A percentile compares a stretch with the other conserved stretches of the same genome.
phyloP scores from a whole-genome alignment of 768 basidiomycete genomes.

The Hemileccinum impolitum region DNA sequence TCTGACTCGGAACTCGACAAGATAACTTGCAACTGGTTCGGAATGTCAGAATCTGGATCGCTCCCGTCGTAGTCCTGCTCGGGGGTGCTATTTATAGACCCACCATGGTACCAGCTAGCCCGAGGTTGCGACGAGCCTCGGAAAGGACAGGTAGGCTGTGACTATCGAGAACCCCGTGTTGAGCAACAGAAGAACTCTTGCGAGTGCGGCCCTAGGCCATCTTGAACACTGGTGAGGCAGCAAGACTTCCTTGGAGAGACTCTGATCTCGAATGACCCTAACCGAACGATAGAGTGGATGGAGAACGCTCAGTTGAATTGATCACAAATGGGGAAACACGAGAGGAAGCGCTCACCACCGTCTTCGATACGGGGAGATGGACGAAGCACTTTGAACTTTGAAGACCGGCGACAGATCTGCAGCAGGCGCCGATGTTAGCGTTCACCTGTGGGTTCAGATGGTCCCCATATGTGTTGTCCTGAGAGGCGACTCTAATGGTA shows the following conservation, averaged over 20 bases:
- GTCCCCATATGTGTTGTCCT: constrained; percentile 29
- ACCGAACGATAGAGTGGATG: constrained; percentile 38
- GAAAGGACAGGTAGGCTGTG: constrained; percentile 41
- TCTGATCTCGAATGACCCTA: constrained; percentile 31
- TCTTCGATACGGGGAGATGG: constrained; percentile 29
- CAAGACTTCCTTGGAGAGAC: constrained; percentile 18
- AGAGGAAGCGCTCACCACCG: constrained; percentile 23
- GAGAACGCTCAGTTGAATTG: constrained; percentile 18
- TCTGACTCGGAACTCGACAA: constrained; percentile 41
- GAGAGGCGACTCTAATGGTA: constrained; percentile 17
- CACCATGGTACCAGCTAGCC: constrained; percentile 66
- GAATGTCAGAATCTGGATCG: constrained; percentile 78
- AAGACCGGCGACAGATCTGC: constrained; percentile 57
- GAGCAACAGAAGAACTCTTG: constrained; percentile 25
- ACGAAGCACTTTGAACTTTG: constrained; percentile 58
- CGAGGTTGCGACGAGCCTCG: constrained; percentile 53
- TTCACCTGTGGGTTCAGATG: constrained; percentile 45
- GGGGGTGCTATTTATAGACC: constrained; percentile 46
- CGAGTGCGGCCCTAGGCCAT: constrained; percentile 22
- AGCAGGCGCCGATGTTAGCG: constrained; percentile 55
- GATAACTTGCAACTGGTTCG: constrained; percentile 68
- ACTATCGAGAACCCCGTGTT: constrained; percentile 13
- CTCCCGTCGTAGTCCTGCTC: constrained; percentile 48
- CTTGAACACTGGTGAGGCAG: constrained; percentile 35
- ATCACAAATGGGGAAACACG: constrained; percentile 26